These are phyloP conservation scores for Rugonectria rugulosa DNA, from an alignment of 2,329 filamentous ascomycete species.

Conservation along the genomic window DNA sequence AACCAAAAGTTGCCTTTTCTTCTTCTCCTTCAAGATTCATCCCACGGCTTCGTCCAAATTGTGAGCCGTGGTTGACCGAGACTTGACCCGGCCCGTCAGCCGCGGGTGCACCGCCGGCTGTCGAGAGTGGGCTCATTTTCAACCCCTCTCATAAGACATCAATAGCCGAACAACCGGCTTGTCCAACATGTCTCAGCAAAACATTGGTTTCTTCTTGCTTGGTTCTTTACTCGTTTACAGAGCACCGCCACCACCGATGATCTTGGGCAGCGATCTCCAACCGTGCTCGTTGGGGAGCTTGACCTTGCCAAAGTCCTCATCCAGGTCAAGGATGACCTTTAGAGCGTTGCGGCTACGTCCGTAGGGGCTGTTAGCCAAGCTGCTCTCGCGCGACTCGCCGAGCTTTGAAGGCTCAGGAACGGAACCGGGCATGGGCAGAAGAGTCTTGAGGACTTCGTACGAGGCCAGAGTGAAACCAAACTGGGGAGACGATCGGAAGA, in stretches of 20 bases:
- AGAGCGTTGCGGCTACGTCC: slow-evolving; percentile 83
- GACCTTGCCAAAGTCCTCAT: slow-evolving; percentile 87
- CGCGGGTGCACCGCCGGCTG: slow-evolving; percentile 24
- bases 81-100: slow-evolving; percentile 26
- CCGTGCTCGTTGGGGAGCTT: slow-evolving; percentile 63
- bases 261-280: slow-evolving; percentile 61
- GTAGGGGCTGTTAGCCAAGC: slow-evolving; percentile 56
- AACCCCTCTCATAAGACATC: slow-evolving; percentile 14
- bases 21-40: background rate
- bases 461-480: slow-evolving; percentile 97
- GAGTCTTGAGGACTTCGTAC: slow-evolving; percentile 88
- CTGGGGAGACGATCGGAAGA: slow-evolving; percentile 92
- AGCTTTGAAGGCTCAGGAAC: slow-evolving; percentile 60
- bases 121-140: slow-evolving; percentile 22
- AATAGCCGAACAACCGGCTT: slow-evolving; percentile 34
- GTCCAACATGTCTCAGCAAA: slow-evolving; percentile 19
- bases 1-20: slow-evolving; percentile 4
- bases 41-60: slow-evolving; percentile 3
- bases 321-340: slow-evolving; percentile 93
- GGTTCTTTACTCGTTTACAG: slow-evolving; percentile 23
- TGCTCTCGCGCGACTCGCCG: slow-evolving; percentile 44
- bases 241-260: slow-evolving; percentile 53
- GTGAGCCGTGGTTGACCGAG: slow-evolving; percentile 15
- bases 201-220: slow-evolving; percentile 2
- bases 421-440: slow-evolving; percentile 76